Conservation (phyloP, 1,284 basidiomycete species). For the Sporisorium iseilematis-ciliati region DNA sequence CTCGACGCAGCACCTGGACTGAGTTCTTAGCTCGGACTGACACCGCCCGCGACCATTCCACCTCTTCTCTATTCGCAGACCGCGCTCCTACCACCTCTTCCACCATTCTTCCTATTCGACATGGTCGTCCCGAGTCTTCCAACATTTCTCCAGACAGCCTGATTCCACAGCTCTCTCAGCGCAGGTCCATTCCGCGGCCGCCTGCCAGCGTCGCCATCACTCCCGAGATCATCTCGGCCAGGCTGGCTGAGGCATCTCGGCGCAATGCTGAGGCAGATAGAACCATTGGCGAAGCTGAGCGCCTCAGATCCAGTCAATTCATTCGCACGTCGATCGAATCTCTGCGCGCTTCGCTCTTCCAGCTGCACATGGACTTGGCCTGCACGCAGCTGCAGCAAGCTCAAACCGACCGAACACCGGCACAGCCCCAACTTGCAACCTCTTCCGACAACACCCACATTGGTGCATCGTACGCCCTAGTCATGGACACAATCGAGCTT, state of each 20-base stretch:
- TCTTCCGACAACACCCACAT: slow-evolving; percentile 7
- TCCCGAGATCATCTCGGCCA: slow-evolving; percentile 17
- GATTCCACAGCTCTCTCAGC: slow-evolving; percentile 6
- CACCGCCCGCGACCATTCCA: slow-evolving; percentile 2
- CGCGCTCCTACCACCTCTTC: not conserved
- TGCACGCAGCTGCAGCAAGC: slow-evolving; percentile 31
- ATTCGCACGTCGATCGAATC: slow-evolving; percentile 43
- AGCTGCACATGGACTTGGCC: slow-evolving; percentile 34
- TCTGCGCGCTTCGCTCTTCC: slow-evolving; percentile 38
- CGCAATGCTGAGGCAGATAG: slow-evolving; percentile 40
- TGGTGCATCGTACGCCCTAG: slow-evolving; percentile 26
- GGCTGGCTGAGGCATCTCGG: slow-evolving; percentile 32
- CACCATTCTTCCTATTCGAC: not conserved
- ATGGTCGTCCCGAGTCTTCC: not conserved
- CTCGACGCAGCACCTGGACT: slow-evolving; percentile 8
- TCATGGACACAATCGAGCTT: slow-evolving; percentile 44
- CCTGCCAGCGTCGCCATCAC: slow-evolving; percentile 5
- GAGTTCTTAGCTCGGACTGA: slow-evolving; percentile 15
- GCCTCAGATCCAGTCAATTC: slow-evolving; percentile 32
- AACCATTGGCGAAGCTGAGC: slow-evolving; percentile 30
- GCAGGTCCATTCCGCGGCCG: not conserved
- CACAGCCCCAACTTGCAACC: not conserved
- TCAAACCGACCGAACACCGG: not conserved
- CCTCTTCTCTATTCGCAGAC: not conserved
- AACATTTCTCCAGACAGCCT: slow-evolving; percentile 1